A percentile compares a stretch with the other conserved stretches of the same genome.
These are phyloP conservation scores for Trichoderma atrobrunneum DNA, from an alignment of 2,329 filamentous ascomycete species.

Conservation along the genomic window DNA sequence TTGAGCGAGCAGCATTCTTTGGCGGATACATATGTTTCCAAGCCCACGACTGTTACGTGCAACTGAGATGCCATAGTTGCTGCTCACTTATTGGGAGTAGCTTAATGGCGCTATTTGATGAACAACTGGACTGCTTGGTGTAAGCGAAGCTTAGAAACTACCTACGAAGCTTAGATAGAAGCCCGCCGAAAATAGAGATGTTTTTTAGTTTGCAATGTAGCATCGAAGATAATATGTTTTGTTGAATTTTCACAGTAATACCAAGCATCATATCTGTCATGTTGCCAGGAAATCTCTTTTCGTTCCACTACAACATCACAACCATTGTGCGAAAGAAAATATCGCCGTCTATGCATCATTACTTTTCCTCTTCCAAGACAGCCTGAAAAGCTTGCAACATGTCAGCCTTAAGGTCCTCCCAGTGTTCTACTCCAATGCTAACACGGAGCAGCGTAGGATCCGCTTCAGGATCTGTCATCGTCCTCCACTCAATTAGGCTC, in stretches of 20 bases:
- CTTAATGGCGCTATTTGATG: not conserved
- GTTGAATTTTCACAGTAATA: not conserved
- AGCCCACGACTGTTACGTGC: not conserved
- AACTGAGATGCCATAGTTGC: not conserved
- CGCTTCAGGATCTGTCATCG: conserved; percentile 75
- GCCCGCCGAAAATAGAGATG: not conserved
- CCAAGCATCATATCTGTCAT: not conserved
- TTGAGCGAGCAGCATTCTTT: not conserved
- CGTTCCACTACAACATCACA: not conserved
- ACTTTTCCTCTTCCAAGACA: conserved; percentile 34
- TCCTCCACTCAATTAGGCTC: conserved; percentile 93
- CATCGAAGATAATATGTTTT: too few species aligned
- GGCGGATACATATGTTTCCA: not conserved
- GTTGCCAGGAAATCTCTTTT: not conserved
- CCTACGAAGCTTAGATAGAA: not conserved
- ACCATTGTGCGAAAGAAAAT: not conserved
- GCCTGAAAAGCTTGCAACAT: conserved; percentile 63
- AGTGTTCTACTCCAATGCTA: conserved; percentile 82
- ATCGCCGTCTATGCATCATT: not conserved
- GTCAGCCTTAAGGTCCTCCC: conserved; percentile 79
- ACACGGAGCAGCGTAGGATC: conserved; percentile 73
- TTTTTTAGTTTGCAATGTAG: not conserved
- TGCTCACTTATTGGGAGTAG: not conserved
- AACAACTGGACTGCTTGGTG: not conserved
- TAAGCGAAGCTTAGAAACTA: not conserved